Base-by-base conservation (phyloP, 2,329 filamentous ascomycete species). In the Fusarium goolgardi region DNA sequence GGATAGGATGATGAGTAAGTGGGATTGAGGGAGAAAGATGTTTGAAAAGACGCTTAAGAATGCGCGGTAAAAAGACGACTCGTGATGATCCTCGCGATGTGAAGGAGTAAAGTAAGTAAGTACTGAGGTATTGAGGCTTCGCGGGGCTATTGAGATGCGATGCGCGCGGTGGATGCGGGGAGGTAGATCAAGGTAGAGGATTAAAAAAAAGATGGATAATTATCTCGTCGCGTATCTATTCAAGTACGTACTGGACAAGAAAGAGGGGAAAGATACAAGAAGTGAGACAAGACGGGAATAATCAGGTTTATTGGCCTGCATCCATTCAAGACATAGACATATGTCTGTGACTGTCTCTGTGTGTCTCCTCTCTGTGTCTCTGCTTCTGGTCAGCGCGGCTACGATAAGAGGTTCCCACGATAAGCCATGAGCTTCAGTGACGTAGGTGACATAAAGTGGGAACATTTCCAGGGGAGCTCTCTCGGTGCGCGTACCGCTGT, bases 381-480 rank as follows among this genome's bases (percentile, higher is more conserved):
- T 29, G 20, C n/a, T 23, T 29, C 43, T 45, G 54, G 35, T 25
- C 41, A 73, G 71, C 71, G 71, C 71, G 71, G 71, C 71, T 73
- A 73, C 71, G 71, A 73, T 73, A 73, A 73, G 71, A 45, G 21
- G 43, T 44, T 62, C 32, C 44, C 16, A 47, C 62, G 71, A 73
- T 73, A 73, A 73, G 71, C 10, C 1, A 72, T 62, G n/a, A 34
- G 66, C 69, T 67, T 73, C 67, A 64, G 71, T 73, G 71, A 73
- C 71, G 71, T 73, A 67, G 23, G 39, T 51, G 31, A 43, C 16
- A 34, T 39, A 54, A 43, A 62, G 65, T 65, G 65, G 60, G 52
- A 39, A 20, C 34, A 51, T 20, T 39, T 27, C 32, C 47, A 51
- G 47, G 47, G 47, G 40, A 51, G 47, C 47, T 50, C 46, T 39